Percentiles rank a stretch among this genome's conserved stretches.
These are phyloP conservation scores for Halophytophthora polymorphica DNA, from an alignment of 352 stramenopile species.

Conservation along the genomic window DNA sequence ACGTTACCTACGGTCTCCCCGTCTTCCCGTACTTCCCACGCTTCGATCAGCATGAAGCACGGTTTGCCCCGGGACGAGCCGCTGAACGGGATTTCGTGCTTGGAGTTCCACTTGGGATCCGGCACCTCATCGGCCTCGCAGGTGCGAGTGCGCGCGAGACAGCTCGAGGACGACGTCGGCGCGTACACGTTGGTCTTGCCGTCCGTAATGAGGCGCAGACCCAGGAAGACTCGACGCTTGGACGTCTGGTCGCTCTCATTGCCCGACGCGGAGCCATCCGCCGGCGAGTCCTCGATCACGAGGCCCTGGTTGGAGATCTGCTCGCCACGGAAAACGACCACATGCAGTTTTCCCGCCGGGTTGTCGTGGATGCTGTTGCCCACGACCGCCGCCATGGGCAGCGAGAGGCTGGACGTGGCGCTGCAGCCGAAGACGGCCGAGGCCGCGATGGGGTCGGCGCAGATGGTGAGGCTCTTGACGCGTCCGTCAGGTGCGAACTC, in stretches of 20 bases:
- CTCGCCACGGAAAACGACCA: conserved; percentile 79
- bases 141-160: conserved; percentile 59
- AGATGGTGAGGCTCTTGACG: conserved; percentile 86
- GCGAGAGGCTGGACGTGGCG: conserved; percentile 79
- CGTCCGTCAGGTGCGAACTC: conserved; percentile 83
- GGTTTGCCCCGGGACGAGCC: conserved; percentile 73
- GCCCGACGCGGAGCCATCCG: conserved; percentile 38
- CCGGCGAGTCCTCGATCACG: conserved; percentile 48
- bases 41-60: conserved; percentile 87
- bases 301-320: conserved; percentile 72
- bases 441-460: conserved; percentile 77
- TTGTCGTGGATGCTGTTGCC: conserved; percentile 81
- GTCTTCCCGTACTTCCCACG: conserved; percentile 64
- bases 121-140: conserved; percentile 47
- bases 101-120: conserved; percentile 82
- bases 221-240: conserved; percentile 52
- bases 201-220: conserved; percentile 69
- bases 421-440: conserved; percentile 88
- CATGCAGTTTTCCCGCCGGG: conserved; percentile 63
- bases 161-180: conserved; percentile 70
- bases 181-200: conserved; percentile 89
- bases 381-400: conserved; percentile 80
- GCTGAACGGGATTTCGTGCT: conserved; percentile 66
- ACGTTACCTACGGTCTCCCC: conserved; percentile 28
- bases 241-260: conserved; percentile 33